Evolutionary conservation across 345 rosid genomes (phyloP).

Genomic region (Eucalyptus pauciflora): DNA sequence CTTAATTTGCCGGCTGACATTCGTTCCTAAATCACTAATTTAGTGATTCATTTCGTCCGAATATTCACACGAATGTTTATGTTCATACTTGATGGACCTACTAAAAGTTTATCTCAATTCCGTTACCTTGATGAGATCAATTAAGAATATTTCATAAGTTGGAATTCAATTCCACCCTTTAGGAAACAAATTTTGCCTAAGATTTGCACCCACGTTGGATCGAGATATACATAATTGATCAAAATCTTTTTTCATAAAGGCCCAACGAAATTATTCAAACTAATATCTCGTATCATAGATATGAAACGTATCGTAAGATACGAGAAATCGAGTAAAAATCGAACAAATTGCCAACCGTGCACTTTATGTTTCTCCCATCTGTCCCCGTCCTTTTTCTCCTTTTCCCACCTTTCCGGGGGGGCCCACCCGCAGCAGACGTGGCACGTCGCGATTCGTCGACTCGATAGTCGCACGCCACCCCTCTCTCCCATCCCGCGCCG

Average conservation of each 20-base stretch:
- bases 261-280: not conserved
- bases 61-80: fast-evolving
- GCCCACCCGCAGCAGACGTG: not conserved
- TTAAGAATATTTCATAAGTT: fast-evolving
- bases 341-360: not conserved
- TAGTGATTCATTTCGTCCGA: not conserved
- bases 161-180: not conserved
- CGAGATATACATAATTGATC: not conserved
- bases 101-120: fast-evolving
- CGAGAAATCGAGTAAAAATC: not conserved
- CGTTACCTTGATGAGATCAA: not conserved
- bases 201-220: not conserved
- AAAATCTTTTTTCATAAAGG: not conserved
- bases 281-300: not conserved
- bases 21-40: not conserved
- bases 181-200: not conserved
- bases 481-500: not conserved
- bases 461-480: not conserved
- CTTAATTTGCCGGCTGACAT: not conserved
- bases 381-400: not conserved
- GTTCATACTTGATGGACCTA: not conserved
- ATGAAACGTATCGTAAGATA: not conserved
- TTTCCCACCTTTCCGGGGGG: not conserved
- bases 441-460: not conserved
- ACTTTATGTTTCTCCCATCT: not conserved